Percentiles rank a stretch among this genome's conserved stretches.
Evolutionary conservation across 345 rosid species (phyloP).

Genomic region (Eutrema heterophyllum): DNA sequence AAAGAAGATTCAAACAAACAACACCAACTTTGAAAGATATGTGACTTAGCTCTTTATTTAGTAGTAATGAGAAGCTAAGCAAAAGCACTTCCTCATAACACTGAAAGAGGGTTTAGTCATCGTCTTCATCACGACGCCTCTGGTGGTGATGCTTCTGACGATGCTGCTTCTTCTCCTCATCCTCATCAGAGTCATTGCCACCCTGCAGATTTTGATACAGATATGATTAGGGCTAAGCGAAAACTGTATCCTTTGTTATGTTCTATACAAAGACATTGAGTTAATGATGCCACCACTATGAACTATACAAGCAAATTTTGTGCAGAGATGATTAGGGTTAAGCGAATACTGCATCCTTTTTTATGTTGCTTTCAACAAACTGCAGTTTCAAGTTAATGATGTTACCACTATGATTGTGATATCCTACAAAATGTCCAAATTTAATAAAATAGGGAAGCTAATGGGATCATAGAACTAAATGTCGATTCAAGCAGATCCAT

Average conservation of each 20-base stretch:
- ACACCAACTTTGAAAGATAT: conserved; percentile 2
- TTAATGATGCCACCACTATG: background rate
- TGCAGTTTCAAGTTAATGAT: too few species aligned
- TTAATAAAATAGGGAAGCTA: background rate
- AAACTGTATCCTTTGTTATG: background rate
- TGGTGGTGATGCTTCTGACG: conserved; percentile 54
- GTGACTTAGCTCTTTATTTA: conserved; percentile 26
- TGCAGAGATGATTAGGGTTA: too few species aligned
- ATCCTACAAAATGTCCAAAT: background rate
- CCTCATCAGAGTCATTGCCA: conserved; percentile 47
- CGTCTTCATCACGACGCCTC: conserved; percentile 54
- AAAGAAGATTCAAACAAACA: conserved; percentile 9
- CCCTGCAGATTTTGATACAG: conserved; percentile 41
- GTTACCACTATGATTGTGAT: too few species aligned
- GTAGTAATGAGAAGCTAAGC: conserved; percentile 17
- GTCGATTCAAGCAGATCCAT: too few species aligned
- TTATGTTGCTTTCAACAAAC: too few species aligned
- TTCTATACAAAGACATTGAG: background rate
- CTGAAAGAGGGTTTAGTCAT: conserved; percentile 13
- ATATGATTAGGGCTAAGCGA: background rate
- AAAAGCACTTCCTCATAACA: conserved; percentile 5
- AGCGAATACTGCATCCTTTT: too few species aligned
- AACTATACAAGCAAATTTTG: too few species aligned
- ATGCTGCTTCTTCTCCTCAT: conserved; percentile 45
- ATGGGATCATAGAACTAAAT: too few species aligned